Conservation (phyloP, 2,329 filamentous ascomycete species). For the Epichloe scottii region DNA sequence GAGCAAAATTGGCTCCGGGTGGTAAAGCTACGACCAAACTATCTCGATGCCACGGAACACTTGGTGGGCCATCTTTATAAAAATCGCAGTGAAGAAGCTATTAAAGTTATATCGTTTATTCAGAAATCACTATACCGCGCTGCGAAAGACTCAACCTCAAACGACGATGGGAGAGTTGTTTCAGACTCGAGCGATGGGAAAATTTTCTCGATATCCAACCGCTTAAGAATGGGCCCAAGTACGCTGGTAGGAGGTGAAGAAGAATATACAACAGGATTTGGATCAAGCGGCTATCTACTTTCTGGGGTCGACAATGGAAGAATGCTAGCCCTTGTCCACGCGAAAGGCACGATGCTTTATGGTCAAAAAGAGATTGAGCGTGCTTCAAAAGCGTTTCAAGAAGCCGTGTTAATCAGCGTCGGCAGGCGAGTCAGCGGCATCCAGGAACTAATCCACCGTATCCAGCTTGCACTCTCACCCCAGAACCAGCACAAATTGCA, state of each 20-base stretch:
- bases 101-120: conserved; percentile 76
- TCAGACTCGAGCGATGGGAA: background rate
- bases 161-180: background rate
- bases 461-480: conserved; percentile 55
- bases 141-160: background rate
- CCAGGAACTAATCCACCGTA: conserved; percentile 63
- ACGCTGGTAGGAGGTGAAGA: background rate
- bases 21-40: conserved; percentile 71
- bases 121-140: conserved; percentile 52
- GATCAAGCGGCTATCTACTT: conserved; percentile 58
- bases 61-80: conserved; percentile 79
- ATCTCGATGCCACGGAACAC: conserved; percentile 92
- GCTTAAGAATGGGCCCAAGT: background rate
- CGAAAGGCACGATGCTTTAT: conserved; percentile 98
- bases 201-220: background rate
- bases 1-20: conserved; percentile 75
- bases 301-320: conserved; percentile 81
- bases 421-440: conserved; percentile 61
- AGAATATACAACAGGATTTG: conserved; percentile 16
- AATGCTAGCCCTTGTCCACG: conserved; percentile 86
- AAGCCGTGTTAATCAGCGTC: conserved; percentile 80
- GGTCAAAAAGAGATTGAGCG: conserved; percentile 67
- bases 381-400: conserved; percentile 84
- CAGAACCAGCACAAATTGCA: conserved; percentile 6
- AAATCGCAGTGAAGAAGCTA: conserved; percentile 70